A percentile compares a stretch with the other conserved stretches of the same genome.
phyloP scores from a whole-genome alignment of 1,284 basidiomycete species.

The Mycocalia duriaeana region DNA sequence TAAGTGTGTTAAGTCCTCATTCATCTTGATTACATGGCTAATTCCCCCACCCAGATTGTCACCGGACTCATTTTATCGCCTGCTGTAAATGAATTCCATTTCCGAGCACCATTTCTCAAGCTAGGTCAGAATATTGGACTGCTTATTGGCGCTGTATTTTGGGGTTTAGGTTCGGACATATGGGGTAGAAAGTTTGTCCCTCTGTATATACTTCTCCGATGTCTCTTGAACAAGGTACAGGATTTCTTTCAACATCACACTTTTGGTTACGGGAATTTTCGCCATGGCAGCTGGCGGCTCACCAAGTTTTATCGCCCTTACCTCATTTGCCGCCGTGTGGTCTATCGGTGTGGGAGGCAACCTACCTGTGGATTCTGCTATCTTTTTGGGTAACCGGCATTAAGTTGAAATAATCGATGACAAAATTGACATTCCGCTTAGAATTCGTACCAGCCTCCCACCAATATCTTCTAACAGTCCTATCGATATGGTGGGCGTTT shows the following conservation, averaged over 20 bases:
- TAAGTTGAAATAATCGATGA: background rate
- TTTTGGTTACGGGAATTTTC: constrained; percentile 68
- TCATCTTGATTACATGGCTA: background rate
- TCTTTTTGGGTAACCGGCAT: constrained; percentile 61
- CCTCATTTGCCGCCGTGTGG: constrained; percentile 50
- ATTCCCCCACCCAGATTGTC: constrained; percentile 32
- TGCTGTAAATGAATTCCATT: constrained; percentile 52
- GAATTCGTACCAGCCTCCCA: constrained; percentile 65
- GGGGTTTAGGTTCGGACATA: constrained; percentile 54
- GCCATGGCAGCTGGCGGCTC: constrained; percentile 58
- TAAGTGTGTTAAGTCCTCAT: too few species aligned
- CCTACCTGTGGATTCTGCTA: constrained; percentile 73
- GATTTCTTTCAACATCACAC: constrained; percentile 72
- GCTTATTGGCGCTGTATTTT: constrained; percentile 61
- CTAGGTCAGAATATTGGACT: constrained; percentile 59
- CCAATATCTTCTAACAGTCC: constrained; percentile 63
- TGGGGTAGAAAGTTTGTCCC: constrained; percentile 52
- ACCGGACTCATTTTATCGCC: constrained; percentile 54
- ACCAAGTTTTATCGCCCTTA: constrained; percentile 46
- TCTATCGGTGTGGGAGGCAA: constrained; percentile 65
- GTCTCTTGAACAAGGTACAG: constrained; percentile 23
- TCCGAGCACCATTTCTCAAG: constrained; percentile 50
- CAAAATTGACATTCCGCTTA: constrained; percentile 13
- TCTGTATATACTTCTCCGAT: background rate
- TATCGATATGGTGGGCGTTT: constrained; percentile 71